phyloP scores from a whole-genome alignment of 495 filamentous ascomycete genomes.

The Trichocladium uniseriatum region DNA sequence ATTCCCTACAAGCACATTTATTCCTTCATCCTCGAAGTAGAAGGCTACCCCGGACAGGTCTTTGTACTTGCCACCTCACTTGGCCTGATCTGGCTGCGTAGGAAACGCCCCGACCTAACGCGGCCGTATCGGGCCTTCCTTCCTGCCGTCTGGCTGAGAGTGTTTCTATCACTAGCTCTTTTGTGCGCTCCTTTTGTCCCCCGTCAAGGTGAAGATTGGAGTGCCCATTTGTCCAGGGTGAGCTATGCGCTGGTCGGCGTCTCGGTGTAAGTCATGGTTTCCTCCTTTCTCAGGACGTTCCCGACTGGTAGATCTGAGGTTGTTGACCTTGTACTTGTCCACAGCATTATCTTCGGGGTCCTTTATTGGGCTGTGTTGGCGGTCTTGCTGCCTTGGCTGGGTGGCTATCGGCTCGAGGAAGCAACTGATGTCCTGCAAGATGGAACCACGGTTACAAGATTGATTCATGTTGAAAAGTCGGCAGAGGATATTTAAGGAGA shows the following conservation, averaged over 20 bases:
- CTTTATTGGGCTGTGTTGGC: slow-evolving; percentile 55
- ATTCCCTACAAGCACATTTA: slow-evolving; percentile 60
- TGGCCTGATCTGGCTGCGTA: slow-evolving; percentile 54
- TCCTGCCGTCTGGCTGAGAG: slow-evolving; percentile 40
- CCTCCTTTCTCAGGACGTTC: too few relatives aligned
- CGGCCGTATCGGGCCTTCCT: slow-evolving; percentile 65
- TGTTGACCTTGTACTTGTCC: too few relatives aligned
- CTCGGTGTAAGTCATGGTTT: slow-evolving; percentile 56
- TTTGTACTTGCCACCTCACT: slow-evolving; percentile 49
- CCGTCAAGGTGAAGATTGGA: slow-evolving; percentile 37
- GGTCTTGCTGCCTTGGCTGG: slow-evolving; percentile 39
- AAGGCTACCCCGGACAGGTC: slow-evolving; percentile 59
- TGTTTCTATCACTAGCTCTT: slow-evolving; percentile 37
- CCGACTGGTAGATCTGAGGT: too few relatives aligned
- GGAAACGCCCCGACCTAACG: slow-evolving; percentile 48
- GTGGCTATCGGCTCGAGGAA: slow-evolving; percentile 44
- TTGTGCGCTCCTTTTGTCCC: slow-evolving; percentile 49
- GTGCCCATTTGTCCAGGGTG: slow-evolving; percentile 56
- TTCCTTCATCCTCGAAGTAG: slow-evolving; percentile 64
- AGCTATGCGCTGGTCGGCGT: slow-evolving; percentile 66
- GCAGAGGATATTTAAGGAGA: too few relatives aligned
- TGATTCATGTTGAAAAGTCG: slow-evolving; percentile 33
- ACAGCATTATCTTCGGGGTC: slow-evolving; percentile 44
- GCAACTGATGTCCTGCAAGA: slow-evolving; percentile 40
- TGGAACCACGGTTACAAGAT: slow-evolving; percentile 42